Percentiles rank a stretch among this genome's conserved stretches.
Evolutionary conservation across 305 asterid species (phyloP).

Genomic region (Fraxinus angustifolia): DNA sequence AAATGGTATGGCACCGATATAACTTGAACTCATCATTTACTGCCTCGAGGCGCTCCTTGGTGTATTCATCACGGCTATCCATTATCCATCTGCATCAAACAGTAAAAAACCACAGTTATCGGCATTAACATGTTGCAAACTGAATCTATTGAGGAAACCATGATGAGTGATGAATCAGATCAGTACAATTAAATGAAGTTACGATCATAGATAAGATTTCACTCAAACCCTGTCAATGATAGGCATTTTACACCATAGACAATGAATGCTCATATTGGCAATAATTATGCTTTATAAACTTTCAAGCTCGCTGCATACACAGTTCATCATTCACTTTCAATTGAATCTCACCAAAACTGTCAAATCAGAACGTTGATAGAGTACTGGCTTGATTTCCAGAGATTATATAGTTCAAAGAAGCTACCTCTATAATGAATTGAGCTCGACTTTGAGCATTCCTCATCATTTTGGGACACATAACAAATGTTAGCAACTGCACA

Average conservation of each 20-base stretch:
- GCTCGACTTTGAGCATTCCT: too few species aligned
- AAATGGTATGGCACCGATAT: slow-evolving; percentile 85
- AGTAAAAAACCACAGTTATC: not conserved
- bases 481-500: too few species aligned
- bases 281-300: not conserved
- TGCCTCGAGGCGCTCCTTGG: slow-evolving; percentile 88
- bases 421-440: too few species aligned
- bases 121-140: not conserved
- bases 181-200: not conserved
- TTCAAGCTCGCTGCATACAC: not conserved
- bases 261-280: too few species aligned
- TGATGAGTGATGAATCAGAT: not conserved
- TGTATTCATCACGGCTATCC: slow-evolving; percentile 97
- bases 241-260: too few species aligned
- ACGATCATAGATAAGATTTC: not conserved
- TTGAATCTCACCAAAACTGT: too few species aligned
- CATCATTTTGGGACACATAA: too few species aligned
- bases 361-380: too few species aligned
- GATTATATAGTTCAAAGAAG: too few species aligned
- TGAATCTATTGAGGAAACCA: not conserved
- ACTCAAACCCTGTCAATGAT: too few species aligned
- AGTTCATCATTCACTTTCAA: not conserved
- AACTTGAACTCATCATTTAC: slow-evolving; percentile 83
- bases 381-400: too few species aligned
- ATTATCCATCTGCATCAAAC: slow-evolving; percentile 79